Percentiles rank a stretch among this genome's conserved stretches.
phyloP scores from a whole-genome alignment of 169 alveolate species.

The Cryptosporidium andersoni region DNA sequence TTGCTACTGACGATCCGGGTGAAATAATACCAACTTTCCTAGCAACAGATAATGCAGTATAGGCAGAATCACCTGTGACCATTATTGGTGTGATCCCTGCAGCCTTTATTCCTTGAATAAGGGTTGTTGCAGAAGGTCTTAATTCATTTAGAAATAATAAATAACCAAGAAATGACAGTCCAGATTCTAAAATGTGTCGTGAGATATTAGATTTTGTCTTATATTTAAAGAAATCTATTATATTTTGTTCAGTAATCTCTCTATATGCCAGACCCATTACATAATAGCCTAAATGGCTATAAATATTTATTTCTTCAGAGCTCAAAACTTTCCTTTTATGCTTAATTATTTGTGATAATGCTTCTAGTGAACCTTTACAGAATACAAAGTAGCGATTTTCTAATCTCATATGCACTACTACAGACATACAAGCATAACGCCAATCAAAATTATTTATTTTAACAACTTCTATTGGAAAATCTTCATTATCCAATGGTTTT shows the following conservation, averaged over 20 bases:
- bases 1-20: slow-evolving; percentile 4
- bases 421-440: slow-evolving; percentile 43
- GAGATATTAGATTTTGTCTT: slow-evolving; percentile 64
- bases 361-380: slow-evolving; percentile 47
- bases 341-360: slow-evolving; percentile 17
- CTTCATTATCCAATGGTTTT: slow-evolving; percentile 6
- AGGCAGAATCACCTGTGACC: slow-evolving; percentile 62
- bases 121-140: slow-evolving; percentile 13
- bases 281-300: slow-evolving; percentile 53
- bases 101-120: slow-evolving; percentile 2
- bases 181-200: slow-evolving; percentile 29
- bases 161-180: slow-evolving; percentile 2
- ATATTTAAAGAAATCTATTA: slow-evolving; percentile 29
- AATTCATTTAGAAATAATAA: slow-evolving; percentile 23
- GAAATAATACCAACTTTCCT: slow-evolving; percentile 39
- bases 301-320: slow-evolving; percentile 15
- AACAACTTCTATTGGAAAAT: slow-evolving; percentile 45
- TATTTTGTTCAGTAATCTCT: slow-evolving; percentile 43
- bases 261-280: slow-evolving; percentile 49
- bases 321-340: slow-evolving; percentile 35
- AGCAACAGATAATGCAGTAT: slow-evolving; percentile 52
- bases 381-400: slow-evolving; percentile 26
- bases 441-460: slow-evolving; percentile 54
- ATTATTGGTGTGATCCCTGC: slow-evolving; percentile 59
- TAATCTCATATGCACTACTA: slow-evolving; percentile 36